Conservation (phyloP, 768 basidiomycete species). For the Galerina marginata region DNA sequence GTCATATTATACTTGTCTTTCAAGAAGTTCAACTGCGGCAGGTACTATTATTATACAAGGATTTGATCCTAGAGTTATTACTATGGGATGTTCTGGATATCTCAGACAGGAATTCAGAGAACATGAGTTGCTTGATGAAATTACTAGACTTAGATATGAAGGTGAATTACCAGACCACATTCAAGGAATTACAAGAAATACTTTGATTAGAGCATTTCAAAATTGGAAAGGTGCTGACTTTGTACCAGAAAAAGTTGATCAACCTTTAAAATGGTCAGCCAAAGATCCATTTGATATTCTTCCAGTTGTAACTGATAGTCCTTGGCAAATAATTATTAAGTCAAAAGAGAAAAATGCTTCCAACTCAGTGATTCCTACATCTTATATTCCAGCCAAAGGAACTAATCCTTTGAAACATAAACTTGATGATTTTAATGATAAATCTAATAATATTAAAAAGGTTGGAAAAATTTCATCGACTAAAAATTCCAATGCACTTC, state of each 20-base stretch:
- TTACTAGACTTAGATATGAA: constrained; percentile 25
- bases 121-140: constrained; percentile 30
- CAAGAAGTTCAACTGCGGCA: constrained; percentile 28
- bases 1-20: constrained; percentile 32
- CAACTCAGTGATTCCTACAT: too few relatives aligned
- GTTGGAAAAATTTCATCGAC: too few relatives aligned
- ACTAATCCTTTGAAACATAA: too few relatives aligned
- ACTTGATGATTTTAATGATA: not conserved
- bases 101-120: constrained; percentile 17
- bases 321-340: too few relatives aligned
- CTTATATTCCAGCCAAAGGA: too few relatives aligned
- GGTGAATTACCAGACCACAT: constrained; percentile 14
- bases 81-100: constrained; percentile 7
- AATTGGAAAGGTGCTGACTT: not conserved
- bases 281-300: too few relatives aligned
- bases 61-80: constrained; percentile 27
- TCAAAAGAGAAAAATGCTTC: too few relatives aligned
- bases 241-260: constrained; percentile 4
- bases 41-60: constrained; percentile 33
- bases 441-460: not conserved
- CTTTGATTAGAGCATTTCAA: constrained; percentile 17
- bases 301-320: too few relatives aligned
- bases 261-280: too few relatives aligned
- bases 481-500: not conserved
- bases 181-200: constrained; percentile 16